Base-by-base conservation (phyloP, 306 rosid species). In the Prinsepia uniflora region DNA sequence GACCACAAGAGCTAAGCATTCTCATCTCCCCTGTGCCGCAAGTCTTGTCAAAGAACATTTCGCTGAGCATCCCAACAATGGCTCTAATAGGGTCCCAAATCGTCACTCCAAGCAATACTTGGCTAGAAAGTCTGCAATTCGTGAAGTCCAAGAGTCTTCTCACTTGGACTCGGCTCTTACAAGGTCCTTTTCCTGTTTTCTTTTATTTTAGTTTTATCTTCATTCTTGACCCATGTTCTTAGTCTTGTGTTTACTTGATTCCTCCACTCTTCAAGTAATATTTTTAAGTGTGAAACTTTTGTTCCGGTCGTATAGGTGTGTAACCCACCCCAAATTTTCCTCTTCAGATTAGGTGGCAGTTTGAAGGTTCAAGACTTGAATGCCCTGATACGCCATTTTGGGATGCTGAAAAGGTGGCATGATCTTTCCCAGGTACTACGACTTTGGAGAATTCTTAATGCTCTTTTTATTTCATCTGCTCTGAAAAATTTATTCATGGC, bases 291-390 rank as follows among this genome's bases (percentile, higher is more conserved):
- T 19, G 50, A 22, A 56, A 40, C 63, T 12, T 30, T 41, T 59
- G 22, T 46, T 66, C 10, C 3, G 19, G 19, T 42, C 42, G n/a
- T 14, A 9, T 7, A 24, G 36, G 36, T 30, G 36, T n/a, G 22
- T 50, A 20, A 54, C 73, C 58, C 11, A 52, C 48, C 15, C 44
- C 6, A 22, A 34, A 14, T 65, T 30, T 69, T 11, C 11, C 63
- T 65, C 19, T 68, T 75, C 87, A 93, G 96, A 63, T 78, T 83
- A 12, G 92, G 91, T 65, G 85, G 75, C 55, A 40, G 44, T 30
- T 84, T 93, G 83, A 81, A 83, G 17, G 89, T 84, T 19, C 92
- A 87, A 81, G 97, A 93, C 78, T 78, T 90, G 52, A 93, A 90
- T 84, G 87, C 88, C 10, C 78, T 84, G 50, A 68, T 93, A 65